Percentiles rank a stretch among this genome's conserved stretches.
These are phyloP conservation scores for Sclerotinia borealis DNA, from an alignment of 2,329 filamentous ascomycete species.

Conservation along the genomic window DNA sequence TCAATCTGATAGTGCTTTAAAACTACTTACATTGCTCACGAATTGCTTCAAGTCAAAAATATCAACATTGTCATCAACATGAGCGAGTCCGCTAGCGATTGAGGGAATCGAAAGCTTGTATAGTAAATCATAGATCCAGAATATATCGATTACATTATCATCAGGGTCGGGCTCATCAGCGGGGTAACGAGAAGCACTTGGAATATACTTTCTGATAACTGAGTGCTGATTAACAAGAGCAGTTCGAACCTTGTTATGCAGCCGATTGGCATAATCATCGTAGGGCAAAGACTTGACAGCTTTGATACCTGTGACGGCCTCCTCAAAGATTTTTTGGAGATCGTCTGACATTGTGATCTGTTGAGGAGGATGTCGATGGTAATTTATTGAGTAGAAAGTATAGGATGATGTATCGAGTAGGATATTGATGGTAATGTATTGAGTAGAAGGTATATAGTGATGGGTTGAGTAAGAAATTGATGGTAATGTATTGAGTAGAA, in stretches of 20 bases:
- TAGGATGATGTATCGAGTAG: background rate
- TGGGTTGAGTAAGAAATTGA: no score
- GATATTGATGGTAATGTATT: background rate
- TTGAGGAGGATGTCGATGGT: background rate
- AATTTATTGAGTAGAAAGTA: no score
- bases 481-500: background rate
- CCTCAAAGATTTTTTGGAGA: background rate
- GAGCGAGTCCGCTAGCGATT: background rate
- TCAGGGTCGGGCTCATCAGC: background rate
- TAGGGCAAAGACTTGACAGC: background rate
- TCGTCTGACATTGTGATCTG: background rate
- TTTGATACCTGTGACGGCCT: background rate
- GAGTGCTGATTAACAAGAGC: background rate
- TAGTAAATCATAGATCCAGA: background rate
- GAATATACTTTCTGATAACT: background rate
- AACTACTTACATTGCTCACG: background rate
- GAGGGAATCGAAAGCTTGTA: background rate
- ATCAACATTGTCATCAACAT: background rate
- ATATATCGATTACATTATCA: background rate
- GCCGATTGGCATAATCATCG: background rate
- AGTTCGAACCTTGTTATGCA: background rate
- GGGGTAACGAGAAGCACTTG: background rate
- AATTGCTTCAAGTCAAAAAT: background rate
- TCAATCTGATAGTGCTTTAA: background rate
- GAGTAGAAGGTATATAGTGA: background rate